A percentile compares a stretch with the other conserved stretches of the same genome.
These are phyloP conservation scores for Scenedesmus sp. DNA, from an alignment of 163 green algal genomes.

Conservation along the genomic window DNA sequence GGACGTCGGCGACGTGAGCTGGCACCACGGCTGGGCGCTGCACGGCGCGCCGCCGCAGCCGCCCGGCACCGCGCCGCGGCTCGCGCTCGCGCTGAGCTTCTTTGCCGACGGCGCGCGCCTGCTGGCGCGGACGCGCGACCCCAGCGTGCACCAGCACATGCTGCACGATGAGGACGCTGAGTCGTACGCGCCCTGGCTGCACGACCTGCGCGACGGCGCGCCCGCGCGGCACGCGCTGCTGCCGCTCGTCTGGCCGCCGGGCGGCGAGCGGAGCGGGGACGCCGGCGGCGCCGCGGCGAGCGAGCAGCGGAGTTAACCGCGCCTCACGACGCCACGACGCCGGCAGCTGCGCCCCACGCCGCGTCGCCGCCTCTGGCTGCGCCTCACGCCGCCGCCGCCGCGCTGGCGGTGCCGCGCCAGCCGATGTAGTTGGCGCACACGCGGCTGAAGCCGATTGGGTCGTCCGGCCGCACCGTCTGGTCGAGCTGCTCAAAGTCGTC, in stretches of 20 bases:
- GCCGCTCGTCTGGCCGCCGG: slow-evolving; percentile 51
- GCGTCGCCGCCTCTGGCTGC: no score
- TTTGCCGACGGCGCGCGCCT: slow-evolving; percentile 67
- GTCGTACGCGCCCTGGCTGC: slow-evolving; percentile 58
- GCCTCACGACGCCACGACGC: no score
- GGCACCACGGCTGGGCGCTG: slow-evolving; percentile 74
- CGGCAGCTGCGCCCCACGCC: no score
- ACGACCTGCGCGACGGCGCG: slow-evolving; percentile 37
- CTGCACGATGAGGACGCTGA: slow-evolving; percentile 68
- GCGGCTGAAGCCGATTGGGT: slow-evolving; percentile 27
- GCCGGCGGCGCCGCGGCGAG: no score
- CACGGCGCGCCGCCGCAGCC: slow-evolving; percentile 67
- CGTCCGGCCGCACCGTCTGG: slow-evolving; percentile 1
- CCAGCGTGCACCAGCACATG: slow-evolving; percentile 43
- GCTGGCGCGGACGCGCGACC: slow-evolving; percentile 36
- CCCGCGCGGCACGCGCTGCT: slow-evolving; percentile 54
- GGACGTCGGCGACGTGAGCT: slow-evolving; percentile 67
- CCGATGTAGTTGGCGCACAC: slow-evolving; percentile 34
- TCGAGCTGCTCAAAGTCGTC: slow-evolving; percentile 41
- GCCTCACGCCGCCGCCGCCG: no score
- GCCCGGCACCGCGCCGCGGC: slow-evolving; percentile 47
- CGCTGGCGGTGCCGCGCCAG: no score
- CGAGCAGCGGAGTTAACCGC: no score
- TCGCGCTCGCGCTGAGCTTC: slow-evolving; percentile 65
- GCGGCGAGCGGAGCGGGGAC: not conserved